These are phyloP conservation scores for Nicotiana undulata DNA, from an alignment of 257 asterid genomes.

Conservation along the genomic window DNA sequence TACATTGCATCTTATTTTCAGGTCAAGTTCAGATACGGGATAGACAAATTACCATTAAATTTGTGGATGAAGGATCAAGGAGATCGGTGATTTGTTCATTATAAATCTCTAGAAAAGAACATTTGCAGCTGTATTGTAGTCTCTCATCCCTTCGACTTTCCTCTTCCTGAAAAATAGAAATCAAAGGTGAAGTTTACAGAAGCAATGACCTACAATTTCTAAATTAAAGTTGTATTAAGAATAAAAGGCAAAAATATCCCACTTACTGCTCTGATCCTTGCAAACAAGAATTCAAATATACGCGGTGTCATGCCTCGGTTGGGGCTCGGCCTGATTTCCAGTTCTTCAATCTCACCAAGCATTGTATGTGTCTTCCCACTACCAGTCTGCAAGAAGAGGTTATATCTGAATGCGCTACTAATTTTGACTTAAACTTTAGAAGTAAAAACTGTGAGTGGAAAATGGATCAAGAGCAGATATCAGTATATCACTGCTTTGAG, in stretches of 20 bases:
- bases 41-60: conserved; percentile 58
- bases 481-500: neutral
- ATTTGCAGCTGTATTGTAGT: conserved; percentile 71
- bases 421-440: neutral
- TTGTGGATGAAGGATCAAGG: conserved; percentile 92
- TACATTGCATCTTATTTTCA: conserved; percentile 1
- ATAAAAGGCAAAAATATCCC: conserved; percentile 5
- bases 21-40: conserved; percentile 8
- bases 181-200: neutral
- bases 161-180: conserved; percentile 55
- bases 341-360: conserved; percentile 89
- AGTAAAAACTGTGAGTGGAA: neutral
- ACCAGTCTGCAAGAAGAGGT: conserved; percentile 61
- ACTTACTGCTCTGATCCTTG: conserved; percentile 89
- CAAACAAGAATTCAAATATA: conserved; percentile 90
- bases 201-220: conserved; percentile 2
- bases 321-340: conserved; percentile 66
- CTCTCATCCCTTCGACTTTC: conserved; percentile 81
- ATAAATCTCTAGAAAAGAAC: conserved; percentile 92
- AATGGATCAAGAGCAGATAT: neutral
- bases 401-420: conserved; percentile 4
- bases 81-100: conserved; percentile 94
- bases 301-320: conserved; percentile 98
- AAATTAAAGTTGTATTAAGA: conserved; percentile 4
- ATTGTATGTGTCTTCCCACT: conserved; percentile 97